These are phyloP conservation scores for Phenoliferia sp. DNA, from an alignment of 1,284 basidiomycete species.

Conservation along the genomic window DNA sequence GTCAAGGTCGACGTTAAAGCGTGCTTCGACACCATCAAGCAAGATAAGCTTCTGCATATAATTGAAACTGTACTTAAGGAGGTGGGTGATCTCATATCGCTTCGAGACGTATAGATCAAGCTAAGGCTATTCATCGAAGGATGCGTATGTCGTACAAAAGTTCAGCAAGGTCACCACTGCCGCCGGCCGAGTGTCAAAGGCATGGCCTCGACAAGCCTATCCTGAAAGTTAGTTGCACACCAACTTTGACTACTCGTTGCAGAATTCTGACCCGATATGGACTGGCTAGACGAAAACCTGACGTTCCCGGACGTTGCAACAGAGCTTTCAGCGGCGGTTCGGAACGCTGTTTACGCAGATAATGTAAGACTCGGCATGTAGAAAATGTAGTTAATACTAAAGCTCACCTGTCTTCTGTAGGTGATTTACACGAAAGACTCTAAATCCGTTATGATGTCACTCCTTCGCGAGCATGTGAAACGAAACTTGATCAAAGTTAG, in stretches of 20 bases:
- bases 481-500: slow-evolving; percentile 82
- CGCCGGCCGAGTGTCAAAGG: slow-evolving; percentile 53
- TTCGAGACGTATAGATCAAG: not conserved
- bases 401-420: slow-evolving; percentile 38
- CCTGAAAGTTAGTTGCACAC: slow-evolving; percentile 54
- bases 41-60: slow-evolving; percentile 75
- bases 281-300: slow-evolving; percentile 60
- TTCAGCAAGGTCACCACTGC: slow-evolving; percentile 57
- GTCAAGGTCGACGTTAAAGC: slow-evolving; percentile 94
- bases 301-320: slow-evolving; percentile 66
- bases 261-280: not conserved
- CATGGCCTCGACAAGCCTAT: slow-evolving; percentile 58
- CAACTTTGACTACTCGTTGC: not conserved
- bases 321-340: slow-evolving; percentile 59
- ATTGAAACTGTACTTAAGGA: slow-evolving; percentile 66
- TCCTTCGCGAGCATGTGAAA: slow-evolving; percentile 82
- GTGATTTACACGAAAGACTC: slow-evolving; percentile 57
- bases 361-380: slow-evolving; percentile 54
- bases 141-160: slow-evolving; percentile 53
- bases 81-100: slow-evolving; percentile 48
- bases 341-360: slow-evolving; percentile 80
- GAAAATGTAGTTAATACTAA: not conserved
- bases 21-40: slow-evolving; percentile 95
- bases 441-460: slow-evolving; percentile 59
- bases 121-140: slow-evolving; percentile 17